phyloP scores from a whole-genome alignment of 768 basidiomycete genomes.

The Termitomyces sp. region DNA sequence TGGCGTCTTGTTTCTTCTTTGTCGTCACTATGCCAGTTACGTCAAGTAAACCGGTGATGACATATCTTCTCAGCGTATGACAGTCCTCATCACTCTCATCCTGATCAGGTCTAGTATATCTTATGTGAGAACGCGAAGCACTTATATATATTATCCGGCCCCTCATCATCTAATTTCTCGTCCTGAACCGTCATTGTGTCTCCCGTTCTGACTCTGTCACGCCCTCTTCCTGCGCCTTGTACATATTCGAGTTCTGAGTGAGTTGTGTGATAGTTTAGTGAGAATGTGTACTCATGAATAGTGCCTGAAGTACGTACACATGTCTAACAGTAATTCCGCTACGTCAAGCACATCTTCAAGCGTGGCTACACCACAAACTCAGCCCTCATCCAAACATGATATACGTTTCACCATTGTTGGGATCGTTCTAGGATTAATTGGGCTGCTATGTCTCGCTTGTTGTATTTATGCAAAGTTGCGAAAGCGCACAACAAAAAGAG shows the following conservation, averaged over 20 bases:
- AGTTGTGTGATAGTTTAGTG: neutral
- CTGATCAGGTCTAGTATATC: conserved; percentile 7
- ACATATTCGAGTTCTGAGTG: neutral
- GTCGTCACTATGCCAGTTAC: neutral
- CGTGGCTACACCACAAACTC: neutral
- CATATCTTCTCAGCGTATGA: conserved; percentile 5
- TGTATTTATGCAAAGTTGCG: conserved; percentile 6
- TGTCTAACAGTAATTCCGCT: conserved; percentile 5
- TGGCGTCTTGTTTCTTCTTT: neutral
- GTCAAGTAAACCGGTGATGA: conserved; percentile 3
- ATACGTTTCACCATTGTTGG: conserved; percentile 2
- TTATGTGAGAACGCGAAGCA: neutral
- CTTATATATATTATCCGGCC: neutral
- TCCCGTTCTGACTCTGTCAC: neutral
- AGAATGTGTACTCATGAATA: neutral
- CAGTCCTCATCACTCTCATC: conserved; percentile 16
- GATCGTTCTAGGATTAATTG: conserved; percentile 6
- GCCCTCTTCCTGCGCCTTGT: conserved; percentile 8
- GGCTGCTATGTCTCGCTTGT: conserved; percentile 4
- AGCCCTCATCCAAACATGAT: neutral
- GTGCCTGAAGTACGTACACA: neutral
- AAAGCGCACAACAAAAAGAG: conserved; percentile 1
- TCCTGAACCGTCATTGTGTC: neutral
- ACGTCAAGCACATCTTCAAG: neutral
- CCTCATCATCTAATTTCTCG: neutral